Evolutionary conservation across 1,284 basidiomycete species (phyloP), one percentile per base, ranked within the genome.

Genomic region (Quambalaria eucalypti): DNA sequence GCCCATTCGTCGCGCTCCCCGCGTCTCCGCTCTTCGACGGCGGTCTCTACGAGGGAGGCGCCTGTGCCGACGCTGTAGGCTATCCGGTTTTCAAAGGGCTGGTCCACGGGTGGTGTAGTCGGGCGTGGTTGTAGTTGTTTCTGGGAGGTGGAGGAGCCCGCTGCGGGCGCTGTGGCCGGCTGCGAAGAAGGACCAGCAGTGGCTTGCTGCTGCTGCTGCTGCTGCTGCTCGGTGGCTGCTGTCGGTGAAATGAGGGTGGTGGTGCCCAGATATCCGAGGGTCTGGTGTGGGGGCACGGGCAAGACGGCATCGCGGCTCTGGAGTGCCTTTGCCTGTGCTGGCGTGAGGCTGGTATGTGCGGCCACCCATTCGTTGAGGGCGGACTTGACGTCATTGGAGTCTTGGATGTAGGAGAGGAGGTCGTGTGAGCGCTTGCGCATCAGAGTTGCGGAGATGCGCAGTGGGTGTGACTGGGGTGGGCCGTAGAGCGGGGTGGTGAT

Each of bases 391-490:
- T 93, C 90, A 69, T 85, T 86, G 61, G 85, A 84, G 76, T 97
- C 93, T 1, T 87, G 87, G 61, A 97, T 85, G 69, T 92, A 86
- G 67, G 84, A 84, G 29, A 97, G 82, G 28, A 96, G 81, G 64
- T 85, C 72, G 40, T 73, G 62, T 0, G 73, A 67, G 55, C 74
- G 72, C 51, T 66, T 69, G 25, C 71, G 59, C 71, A 75, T 72
- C 49, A 68, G 60, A 44, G 60, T 56, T 29, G 68, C 73, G 47
- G 66, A 71, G 19, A 66, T 50, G 12, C 73, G 58, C 26, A 74
- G 57, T n/a, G 71, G 71, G 53, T 74, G 73, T 23, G 55, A 54
- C 44, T 60, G 54, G 42, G 14, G 25, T 12, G 10, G 36, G 36
- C 16, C 4, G 21, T 10, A 7, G 12, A 26, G 42, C 21, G 5